Base-by-base conservation (phyloP, 192 early-diverging fungal genomes). In the Backusella circina region DNA sequence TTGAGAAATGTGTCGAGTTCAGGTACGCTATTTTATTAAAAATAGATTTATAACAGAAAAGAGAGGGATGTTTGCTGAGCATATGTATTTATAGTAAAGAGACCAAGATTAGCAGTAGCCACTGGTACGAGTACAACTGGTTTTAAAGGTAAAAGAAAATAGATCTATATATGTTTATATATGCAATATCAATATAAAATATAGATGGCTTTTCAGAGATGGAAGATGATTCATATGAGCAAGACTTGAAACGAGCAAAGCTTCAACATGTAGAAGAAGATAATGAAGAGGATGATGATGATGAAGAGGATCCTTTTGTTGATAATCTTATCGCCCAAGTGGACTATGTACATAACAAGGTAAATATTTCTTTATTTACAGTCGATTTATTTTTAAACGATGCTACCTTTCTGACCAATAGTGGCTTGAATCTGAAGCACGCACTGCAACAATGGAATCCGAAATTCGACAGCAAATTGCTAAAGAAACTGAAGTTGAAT, bases 401-500 rank as follows among this genome's bases (percentile, higher is more conserved):
- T 50, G 32, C 26, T 57, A n/a, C n/a, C n/a, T 57, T 26, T 26
- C 23, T 57, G 23, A 57, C 54, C 54, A 57, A 18, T 72, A 87
- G 77, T 85, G 83, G 78, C 73, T 77, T 13, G 85, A 80, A 50
- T 82, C 82, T 35, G 86, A 88, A 77, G 82, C 87, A 47, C 84
- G 84, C n/a, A 80, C 75, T 57, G 73, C 86, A 15, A 73, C 77
- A 23, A 82, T 90, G 36, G 89, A 90, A 74, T 68, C 82, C n/a
- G 85, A 84, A 33, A 85, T 88, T 30, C 84, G 89, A 13, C 81
- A 83, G 7, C 85, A 89, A 74, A 81, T 87, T n/a, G 64, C 84
- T 0, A 65, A 39, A 31, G 86, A 87, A 35, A 86, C 86, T 50
- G 68, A 84, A 36, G 54, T 15, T 18, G 82, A 85, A 65, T 73